Evolutionary conservation across 148 eudicot genomes (phyloP).

Genomic region (Dysphania ambrosioides): DNA sequence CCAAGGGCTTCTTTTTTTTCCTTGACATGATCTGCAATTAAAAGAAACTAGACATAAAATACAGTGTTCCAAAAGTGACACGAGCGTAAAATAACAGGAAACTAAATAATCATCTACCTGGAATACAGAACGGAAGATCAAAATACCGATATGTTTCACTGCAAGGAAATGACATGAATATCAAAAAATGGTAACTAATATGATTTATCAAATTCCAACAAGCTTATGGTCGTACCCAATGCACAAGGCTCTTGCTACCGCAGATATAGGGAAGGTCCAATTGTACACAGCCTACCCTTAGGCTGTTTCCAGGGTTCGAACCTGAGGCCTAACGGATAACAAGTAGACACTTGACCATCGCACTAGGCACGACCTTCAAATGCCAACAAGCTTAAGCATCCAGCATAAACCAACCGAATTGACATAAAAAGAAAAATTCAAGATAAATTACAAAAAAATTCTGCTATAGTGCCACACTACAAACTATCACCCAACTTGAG

Average conservation of each 20-base stretch:
- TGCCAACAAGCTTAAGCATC: not conserved
- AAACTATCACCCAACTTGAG: not conserved
- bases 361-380: no score
- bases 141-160: conserved; percentile 73
- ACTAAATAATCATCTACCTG: conserved; percentile 35
- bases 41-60: not conserved
- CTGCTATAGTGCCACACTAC: not conserved
- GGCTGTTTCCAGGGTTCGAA: no score
- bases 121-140: conserved; percentile 67
- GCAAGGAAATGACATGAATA: conserved; percentile 21
- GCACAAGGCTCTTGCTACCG: no score
- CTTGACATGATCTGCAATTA: conserved; percentile 43
- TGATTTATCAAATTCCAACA: not conserved
- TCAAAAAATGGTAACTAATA: not conserved
- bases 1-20: conserved; percentile 80
- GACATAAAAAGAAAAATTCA: not conserved
- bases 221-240: no score
- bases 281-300: no score
- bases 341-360: no score
- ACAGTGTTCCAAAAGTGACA: not conserved
- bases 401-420: not conserved
- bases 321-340: no score
- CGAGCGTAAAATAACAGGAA: not conserved
- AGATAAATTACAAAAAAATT: not conserved
- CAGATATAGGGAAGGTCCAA: no score